A percentile compares a stretch with the other conserved stretches of the same genome.
These are phyloP conservation scores for Blastomyces emzantsi DNA, from an alignment of 2,329 filamentous ascomycete species.

Conservation along the genomic window DNA sequence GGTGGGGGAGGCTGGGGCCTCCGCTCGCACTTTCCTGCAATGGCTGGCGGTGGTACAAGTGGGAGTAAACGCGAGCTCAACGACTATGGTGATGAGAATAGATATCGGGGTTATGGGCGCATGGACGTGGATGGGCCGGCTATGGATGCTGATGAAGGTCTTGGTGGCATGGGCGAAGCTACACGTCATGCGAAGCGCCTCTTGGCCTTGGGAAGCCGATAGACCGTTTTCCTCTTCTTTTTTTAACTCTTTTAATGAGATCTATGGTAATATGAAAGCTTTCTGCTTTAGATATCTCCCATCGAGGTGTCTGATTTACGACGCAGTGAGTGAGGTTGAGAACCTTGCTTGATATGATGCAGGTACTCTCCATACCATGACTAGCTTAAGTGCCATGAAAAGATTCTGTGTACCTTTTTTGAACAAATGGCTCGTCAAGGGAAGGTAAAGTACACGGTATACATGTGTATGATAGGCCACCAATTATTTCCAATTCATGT, in stretches of 20 bases:
- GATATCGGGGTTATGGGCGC: conserved; percentile 10
- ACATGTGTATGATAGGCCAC: background rate
- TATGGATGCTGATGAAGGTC: conserved; percentile 34
- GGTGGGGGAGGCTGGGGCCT: conserved; percentile 8
- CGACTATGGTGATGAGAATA: conserved; percentile 14
- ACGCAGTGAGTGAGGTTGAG: background rate
- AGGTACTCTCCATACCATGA: background rate
- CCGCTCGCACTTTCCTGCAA: conserved; percentile 9
- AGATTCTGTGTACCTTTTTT: background rate
- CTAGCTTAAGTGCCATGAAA: background rate
- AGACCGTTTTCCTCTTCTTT: conserved; percentile 1
- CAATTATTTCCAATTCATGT: background rate
- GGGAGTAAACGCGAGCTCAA: conserved; percentile 17
- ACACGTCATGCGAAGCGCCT: conserved; percentile 30
- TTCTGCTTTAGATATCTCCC: background rate
- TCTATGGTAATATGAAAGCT: background rate
- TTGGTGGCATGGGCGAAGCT: conserved; percentile 15
- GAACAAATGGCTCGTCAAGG: background rate
- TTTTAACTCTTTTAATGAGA: background rate
- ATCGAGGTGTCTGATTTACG: background rate
- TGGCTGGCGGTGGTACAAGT: conserved; percentile 7
- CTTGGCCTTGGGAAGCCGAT: conserved; percentile 27
- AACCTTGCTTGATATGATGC: background rate
- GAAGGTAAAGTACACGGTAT: background rate
- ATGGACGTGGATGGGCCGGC: conserved; percentile 17